These are phyloP conservation scores for Kwoniella botswanensis DNA, from an alignment of 768 basidiomycete species.

Conservation along the genomic window DNA sequence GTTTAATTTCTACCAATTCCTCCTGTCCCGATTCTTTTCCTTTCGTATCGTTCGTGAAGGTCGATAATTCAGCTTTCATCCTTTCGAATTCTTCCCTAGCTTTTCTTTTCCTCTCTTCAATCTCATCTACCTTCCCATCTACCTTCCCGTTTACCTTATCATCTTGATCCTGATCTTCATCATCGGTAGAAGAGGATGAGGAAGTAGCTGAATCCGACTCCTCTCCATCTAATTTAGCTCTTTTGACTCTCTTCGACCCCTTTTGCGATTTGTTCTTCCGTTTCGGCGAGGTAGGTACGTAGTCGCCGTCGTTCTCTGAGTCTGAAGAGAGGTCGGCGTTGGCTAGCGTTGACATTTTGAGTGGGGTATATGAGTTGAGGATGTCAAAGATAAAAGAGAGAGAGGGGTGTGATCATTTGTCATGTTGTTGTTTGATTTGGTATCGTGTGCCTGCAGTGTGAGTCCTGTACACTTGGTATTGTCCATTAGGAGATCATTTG, in stretches of 20 bases:
- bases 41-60: background rate
- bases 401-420: background rate
- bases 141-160: conserved; percentile 25
- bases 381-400: background rate
- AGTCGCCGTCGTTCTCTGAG: conserved; percentile 41
- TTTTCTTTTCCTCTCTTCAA: conserved; percentile 27
- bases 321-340: conserved; percentile 37
- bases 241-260: conserved; percentile 6
- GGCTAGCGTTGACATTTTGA: conserved; percentile 42
- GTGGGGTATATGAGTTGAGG: background rate
- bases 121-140: conserved; percentile 27
- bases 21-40: conserved; percentile 25
- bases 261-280: conserved; percentile 29
- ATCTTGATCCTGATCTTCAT: conserved; percentile 13
- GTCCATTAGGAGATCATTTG: no score
- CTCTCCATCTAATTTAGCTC: conserved; percentile 9
- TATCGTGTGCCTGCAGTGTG: no score
- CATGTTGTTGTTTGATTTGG: background rate
- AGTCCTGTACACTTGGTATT: no score
- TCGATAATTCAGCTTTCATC: conserved; percentile 26
- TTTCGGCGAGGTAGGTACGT: conserved; percentile 31
- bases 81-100: conserved; percentile 40
- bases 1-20: conserved; percentile 43
- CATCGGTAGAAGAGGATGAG: conserved; percentile 7
- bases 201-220: conserved; percentile 19